Evolutionary conservation across 2,329 filamentous ascomycete species (phyloP).

Genomic region (Blastomyces emzantsi): DNA sequence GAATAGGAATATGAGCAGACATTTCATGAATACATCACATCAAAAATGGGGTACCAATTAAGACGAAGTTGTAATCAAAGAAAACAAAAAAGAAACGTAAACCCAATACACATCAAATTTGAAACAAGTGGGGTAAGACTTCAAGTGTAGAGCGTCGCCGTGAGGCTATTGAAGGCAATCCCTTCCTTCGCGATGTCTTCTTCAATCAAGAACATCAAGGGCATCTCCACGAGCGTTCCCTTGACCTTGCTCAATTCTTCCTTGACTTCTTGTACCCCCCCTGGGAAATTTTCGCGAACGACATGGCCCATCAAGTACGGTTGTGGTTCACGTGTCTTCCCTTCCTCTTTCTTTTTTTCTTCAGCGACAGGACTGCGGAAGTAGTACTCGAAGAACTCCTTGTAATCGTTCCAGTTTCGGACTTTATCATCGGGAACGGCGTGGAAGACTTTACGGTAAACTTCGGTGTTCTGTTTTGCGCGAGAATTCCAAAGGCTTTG

Average conservation of each 20-base stretch:
- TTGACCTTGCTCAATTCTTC: constrained; percentile 57
- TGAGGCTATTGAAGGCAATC: constrained; percentile 60
- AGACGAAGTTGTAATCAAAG: not conserved
- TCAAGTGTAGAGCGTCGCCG: constrained; percentile 62
- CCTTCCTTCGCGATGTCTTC: constrained; percentile 82
- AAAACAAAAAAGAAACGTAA: constrained; percentile 1
- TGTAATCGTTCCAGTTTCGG: constrained; percentile 52
- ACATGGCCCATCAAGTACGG: constrained; percentile 81
- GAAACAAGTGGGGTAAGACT: not conserved
- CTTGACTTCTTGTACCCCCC: constrained; percentile 65
- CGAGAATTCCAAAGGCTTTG: constrained; percentile 50
- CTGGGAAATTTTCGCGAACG: constrained; percentile 65
- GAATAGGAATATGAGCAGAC: not conserved
- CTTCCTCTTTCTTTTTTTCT: constrained; percentile 35
- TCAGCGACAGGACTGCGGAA: constrained; percentile 39
- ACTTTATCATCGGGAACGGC: constrained; percentile 52
- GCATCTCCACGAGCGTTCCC: constrained; percentile 80
- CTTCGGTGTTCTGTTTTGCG: constrained; percentile 50
- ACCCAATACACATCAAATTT: not conserved
- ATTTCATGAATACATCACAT: not conserved
- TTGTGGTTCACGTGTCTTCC: constrained; percentile 30
- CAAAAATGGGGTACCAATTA: not conserved
- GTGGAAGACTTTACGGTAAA: constrained; percentile 54
- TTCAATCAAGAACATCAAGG: constrained; percentile 73
- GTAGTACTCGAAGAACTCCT: constrained; percentile 54